phyloP scores from a whole-genome alignment of 768 basidiomycete genomes.

The Leccinum subtestaceum region DNA sequence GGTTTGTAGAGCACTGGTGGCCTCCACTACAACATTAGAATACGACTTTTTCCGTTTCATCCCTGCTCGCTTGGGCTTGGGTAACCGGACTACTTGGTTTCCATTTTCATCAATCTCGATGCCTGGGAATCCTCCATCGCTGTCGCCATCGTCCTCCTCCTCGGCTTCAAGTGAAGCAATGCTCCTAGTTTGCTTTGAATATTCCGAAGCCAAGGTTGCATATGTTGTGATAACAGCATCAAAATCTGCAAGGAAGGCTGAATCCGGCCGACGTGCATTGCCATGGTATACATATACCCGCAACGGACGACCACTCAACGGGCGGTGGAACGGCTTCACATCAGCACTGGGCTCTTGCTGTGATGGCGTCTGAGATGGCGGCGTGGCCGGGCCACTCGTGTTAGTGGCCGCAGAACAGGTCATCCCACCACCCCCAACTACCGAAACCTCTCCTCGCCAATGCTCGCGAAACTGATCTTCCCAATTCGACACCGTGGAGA shows the following conservation, averaged over 20 bases:
- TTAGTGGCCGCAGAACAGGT: conserved; percentile 31
- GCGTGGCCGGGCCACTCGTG: conserved; percentile 35
- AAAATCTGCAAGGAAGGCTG: conserved; percentile 86
- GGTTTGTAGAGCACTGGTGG: conserved; percentile 82
- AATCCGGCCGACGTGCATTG: conserved; percentile 79
- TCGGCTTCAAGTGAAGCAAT: conserved; percentile 56
- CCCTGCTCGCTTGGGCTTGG: conserved; percentile 66
- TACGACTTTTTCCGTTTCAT: conserved; percentile 62
- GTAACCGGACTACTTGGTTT: conserved; percentile 53
- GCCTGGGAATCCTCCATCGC: conserved; percentile 60
- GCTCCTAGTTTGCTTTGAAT: conserved; percentile 80
- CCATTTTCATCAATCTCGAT: conserved; percentile 69
- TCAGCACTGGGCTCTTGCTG: conserved; percentile 28
- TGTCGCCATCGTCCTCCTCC: conserved; percentile 63
- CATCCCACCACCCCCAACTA: conserved; percentile 73
- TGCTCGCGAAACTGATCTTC: conserved; percentile 98
- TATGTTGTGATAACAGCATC: conserved; percentile 98
- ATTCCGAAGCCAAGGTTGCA: conserved; percentile 93
- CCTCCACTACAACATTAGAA: conserved; percentile 41
- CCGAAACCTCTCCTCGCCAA: conserved; percentile 84
- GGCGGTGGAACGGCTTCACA: conserved; percentile 32
- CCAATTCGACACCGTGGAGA: conserved; percentile 98
- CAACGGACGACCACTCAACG: conserved; percentile 51
- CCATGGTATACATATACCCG: conserved; percentile 97
- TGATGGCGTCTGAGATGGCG: conserved; percentile 34